Conservation (phyloP, 768 basidiomycete species). For the Tricholoma terreum region DNA sequence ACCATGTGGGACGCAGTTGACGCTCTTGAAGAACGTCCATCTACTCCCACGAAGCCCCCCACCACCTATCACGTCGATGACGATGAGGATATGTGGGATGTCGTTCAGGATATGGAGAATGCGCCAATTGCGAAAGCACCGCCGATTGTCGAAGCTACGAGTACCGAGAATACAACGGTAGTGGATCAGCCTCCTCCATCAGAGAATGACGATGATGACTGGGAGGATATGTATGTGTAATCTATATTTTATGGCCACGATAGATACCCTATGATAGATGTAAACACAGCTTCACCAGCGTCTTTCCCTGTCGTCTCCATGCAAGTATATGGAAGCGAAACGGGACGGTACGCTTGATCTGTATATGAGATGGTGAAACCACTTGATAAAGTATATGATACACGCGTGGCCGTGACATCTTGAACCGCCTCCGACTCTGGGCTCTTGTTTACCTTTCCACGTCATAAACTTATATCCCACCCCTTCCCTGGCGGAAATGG, state of each 20-base stretch:
- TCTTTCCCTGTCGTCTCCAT: no score
- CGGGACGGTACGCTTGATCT: no score
- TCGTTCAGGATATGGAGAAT: constrained; percentile 54
- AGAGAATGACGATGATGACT: constrained; percentile 47
- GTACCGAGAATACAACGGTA: constrained; percentile 8
- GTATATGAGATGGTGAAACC: neutral
- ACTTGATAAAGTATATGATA: neutral
- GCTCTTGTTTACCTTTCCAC: neutral
- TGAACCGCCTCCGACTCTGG: no score
- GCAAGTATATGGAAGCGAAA: no score
- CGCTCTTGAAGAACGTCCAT: neutral
- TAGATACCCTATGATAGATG: no score
- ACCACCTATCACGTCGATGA: constrained; percentile 17
- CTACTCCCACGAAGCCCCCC: neutral
- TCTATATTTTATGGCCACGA: no score
- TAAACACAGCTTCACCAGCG: no score
- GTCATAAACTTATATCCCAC: neutral
- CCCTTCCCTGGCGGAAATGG: constrained; percentile 25
- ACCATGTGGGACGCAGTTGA: constrained; percentile 4
- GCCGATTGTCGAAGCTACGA: constrained; percentile 1
- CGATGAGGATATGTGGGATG: constrained; percentile 78
- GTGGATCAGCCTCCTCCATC: constrained; percentile 1
- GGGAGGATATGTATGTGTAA: constrained; percentile 65
- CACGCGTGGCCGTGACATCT: no score
- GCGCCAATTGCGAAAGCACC: constrained; percentile 19